Evolutionary conservation across 2,329 filamentous ascomycete species (phyloP), one percentile per base, ranked within the genome.

Genomic region (Colletotrichum neosansevieriae): DNA sequence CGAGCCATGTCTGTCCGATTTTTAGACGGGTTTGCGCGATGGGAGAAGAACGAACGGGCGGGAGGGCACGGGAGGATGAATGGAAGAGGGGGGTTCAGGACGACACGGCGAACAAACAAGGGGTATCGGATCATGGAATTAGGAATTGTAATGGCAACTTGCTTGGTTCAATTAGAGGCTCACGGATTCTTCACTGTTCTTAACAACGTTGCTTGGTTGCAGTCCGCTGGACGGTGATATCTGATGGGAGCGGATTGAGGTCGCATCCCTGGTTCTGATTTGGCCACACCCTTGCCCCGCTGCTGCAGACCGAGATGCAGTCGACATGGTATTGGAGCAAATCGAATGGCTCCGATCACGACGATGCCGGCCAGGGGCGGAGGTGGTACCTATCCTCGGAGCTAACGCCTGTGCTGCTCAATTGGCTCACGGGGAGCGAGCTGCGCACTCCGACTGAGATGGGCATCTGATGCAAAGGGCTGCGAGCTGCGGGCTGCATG

Each of bases 1-100:
- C 65, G 61, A 65, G 54, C 61, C 65, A 68, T 59, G 54, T 65
- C 38, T 65, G 53, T 42, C 60, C 60, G 65, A 58, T 65, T 68
- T 56, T 65, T 24, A 68, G 65, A 68, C 65, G 65, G 36, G 54
- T 32, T 32, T 64, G 47, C 47, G 61, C 65, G 34, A 49, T 54
- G 24, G 60, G 53, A 51, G 47, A 29, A 7, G 47, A 50, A 24
- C 12, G 47, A 29, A 50, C 24, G 47, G 21, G 47, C 19, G 21
- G 47, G 24, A 57, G 63, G 42, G 4, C 36, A 42, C 29, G 12
- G 32, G 47, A 36, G 34, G 17, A 42, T 15, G 45, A 19, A 11
- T 6, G 29, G 29, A 21, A 21, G 7, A 38, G 11, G 19, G 21
- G 54, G 38, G 53, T 38, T 36, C 50, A 58, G 57, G 64, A 64